These are phyloP conservation scores for Stephania cephalantha DNA, from an alignment of 164 flowering plant genomes.

Conservation along the genomic window DNA sequence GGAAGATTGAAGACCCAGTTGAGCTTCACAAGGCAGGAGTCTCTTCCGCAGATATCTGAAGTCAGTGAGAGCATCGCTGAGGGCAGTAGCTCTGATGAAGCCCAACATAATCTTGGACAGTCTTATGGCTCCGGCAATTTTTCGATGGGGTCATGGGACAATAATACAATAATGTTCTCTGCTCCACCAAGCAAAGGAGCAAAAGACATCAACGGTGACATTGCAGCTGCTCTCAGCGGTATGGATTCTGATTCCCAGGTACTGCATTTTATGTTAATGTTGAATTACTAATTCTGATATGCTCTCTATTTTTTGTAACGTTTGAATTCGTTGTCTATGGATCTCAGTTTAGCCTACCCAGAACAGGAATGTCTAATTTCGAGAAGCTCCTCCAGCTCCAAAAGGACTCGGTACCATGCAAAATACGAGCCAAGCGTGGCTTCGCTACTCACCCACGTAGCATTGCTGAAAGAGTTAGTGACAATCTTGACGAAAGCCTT, in stretches of 20 bases:
- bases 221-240: constrained; percentile 24
- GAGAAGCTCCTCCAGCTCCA: constrained; percentile 66
- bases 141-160: constrained; percentile 58
- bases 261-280: constrained; percentile 2
- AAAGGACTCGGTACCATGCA: constrained; percentile 71
- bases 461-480: constrained; percentile 79
- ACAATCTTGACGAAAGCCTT: background rate
- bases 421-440: constrained; percentile 83
- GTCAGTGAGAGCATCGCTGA: constrained; percentile 35
- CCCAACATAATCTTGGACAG: constrained; percentile 27
- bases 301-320: background rate
- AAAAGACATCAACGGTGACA: constrained; percentile 34
- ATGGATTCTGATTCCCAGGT: constrained; percentile 56
- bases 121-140: constrained; percentile 36
- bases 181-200: constrained; percentile 34
- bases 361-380: constrained; percentile 55
- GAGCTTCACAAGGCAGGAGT: constrained; percentile 73
- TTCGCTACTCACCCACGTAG: constrained; percentile 89
- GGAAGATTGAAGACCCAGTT: constrained; percentile 54
- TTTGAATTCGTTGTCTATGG: background rate
- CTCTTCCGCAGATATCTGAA: constrained; percentile 68
- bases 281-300: background rate
- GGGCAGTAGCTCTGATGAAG: constrained; percentile 29
- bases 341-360: constrained; percentile 55
- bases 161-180: constrained; percentile 52